Conservation (phyloP, 2,329 filamentous ascomycete species). For the Xylariaceae sp. region DNA sequence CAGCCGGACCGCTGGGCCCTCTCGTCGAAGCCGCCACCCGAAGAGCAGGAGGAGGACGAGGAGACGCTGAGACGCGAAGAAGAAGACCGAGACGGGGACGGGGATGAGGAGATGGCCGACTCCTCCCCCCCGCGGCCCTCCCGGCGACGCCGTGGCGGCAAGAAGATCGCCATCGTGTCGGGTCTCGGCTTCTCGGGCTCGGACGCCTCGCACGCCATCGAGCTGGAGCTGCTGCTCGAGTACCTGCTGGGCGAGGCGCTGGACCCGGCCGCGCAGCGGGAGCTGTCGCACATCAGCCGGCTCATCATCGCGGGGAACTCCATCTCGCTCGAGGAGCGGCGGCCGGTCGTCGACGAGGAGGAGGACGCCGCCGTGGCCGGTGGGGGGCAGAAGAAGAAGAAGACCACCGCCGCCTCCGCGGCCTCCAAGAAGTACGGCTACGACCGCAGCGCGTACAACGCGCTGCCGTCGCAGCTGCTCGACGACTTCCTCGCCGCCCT, state of each 20-base stretch:
- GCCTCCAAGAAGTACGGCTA: slow-evolving; percentile 82
- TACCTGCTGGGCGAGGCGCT: slow-evolving; percentile 80
- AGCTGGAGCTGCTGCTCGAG: slow-evolving; percentile 72
- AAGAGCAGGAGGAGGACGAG: slow-evolving; percentile 37
- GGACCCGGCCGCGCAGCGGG: slow-evolving; percentile 49
- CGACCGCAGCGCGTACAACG: slow-evolving; percentile 81
- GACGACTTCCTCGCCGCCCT: slow-evolving; percentile 76
- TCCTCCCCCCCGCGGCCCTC: no score
- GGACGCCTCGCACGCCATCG: slow-evolving; percentile 62
- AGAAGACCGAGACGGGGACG: no score
- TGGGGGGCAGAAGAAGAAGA: slow-evolving; percentile 39
- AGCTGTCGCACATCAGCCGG: slow-evolving; percentile 63
- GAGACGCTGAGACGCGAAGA: no score
- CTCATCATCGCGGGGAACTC: slow-evolving; percentile 92
- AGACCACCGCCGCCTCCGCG: slow-evolving; percentile 11
- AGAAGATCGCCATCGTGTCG: slow-evolving; percentile 76
- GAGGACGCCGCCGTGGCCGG: no score
- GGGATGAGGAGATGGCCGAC: slow-evolving; percentile 52
- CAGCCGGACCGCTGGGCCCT: slow-evolving; percentile 76
- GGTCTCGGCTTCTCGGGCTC: slow-evolving; percentile 76
- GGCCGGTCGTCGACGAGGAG: slow-evolving; percentile 21
- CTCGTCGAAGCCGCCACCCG: slow-evolving; percentile 33
- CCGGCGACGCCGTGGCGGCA: slow-evolving; percentile 30
- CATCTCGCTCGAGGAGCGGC: slow-evolving; percentile 40
- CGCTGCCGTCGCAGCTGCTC: slow-evolving; percentile 72